Evolutionary conservation across 1,139 yeast genomes (phyloP).

Genomic region (Saccharomyces pastorianus): DNA sequence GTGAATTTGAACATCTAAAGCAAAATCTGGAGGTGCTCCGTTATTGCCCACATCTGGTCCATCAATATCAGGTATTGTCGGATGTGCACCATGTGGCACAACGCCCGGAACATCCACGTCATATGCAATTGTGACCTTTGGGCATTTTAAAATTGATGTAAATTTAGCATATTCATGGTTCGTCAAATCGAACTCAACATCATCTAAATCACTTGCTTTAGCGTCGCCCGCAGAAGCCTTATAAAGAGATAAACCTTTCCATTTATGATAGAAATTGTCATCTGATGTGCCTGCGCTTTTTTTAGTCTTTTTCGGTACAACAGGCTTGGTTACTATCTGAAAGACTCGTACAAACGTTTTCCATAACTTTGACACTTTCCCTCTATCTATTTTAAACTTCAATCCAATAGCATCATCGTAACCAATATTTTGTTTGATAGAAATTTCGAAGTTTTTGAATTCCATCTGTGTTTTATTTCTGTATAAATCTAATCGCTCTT

Average conservation of each 20-base stretch:
- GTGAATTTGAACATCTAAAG: slow-evolving; percentile 50
- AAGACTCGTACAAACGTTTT: slow-evolving; percentile 12
- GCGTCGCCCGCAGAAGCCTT: slow-evolving; percentile 21
- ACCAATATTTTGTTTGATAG: slow-evolving; percentile 62
- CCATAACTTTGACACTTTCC: slow-evolving; percentile 22
- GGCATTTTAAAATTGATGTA: slow-evolving; percentile 64
- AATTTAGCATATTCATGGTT: slow-evolving; percentile 74
- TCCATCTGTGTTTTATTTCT: slow-evolving; percentile 23
- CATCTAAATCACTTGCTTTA: slow-evolving; percentile 19
- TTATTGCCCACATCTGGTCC: slow-evolving; percentile 50
- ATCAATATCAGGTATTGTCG: slow-evolving; percentile 26
- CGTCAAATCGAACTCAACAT: slow-evolving; percentile 26
- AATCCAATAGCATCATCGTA: slow-evolving; percentile 32
- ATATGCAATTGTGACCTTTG: slow-evolving; percentile 45
- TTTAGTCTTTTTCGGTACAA: slow-evolving; percentile 15
- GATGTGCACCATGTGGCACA: slow-evolving; percentile 38
- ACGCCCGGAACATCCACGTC: slow-evolving; percentile 66
- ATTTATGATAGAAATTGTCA: slow-evolving; percentile 39
- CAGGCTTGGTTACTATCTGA: slow-evolving; percentile 12
- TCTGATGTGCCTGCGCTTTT: slow-evolving; percentile 31
- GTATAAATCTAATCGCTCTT: slow-evolving; percentile 47
- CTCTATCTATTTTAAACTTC: slow-evolving; percentile 16
- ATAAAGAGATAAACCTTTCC: slow-evolving; percentile 41
- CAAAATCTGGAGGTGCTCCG: slow-evolving; percentile 56
- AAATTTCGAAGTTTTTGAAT: slow-evolving; percentile 38